A percentile compares a stretch with the other conserved stretches of the same genome.
Conservation (phyloP, 2,329 filamentous ascomycete species). For the Berkeleyomyces rouxiae region DNA sequence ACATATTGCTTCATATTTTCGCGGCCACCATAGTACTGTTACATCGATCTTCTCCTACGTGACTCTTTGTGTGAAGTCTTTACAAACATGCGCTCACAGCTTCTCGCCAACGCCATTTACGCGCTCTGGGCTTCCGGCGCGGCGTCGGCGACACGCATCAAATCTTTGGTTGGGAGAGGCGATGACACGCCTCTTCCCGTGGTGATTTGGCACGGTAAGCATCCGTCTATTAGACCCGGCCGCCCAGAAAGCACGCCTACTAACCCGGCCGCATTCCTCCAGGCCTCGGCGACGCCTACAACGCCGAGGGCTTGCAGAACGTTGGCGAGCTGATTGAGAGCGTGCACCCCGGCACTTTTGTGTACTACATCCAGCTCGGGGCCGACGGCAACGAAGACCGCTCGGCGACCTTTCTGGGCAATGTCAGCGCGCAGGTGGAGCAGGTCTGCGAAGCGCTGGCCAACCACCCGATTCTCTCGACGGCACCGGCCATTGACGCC, state of each 20-base stretch:
- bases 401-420: constrained; percentile 77
- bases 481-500: constrained; percentile 71
- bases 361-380: constrained; percentile 62
- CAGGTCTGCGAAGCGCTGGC: constrained; percentile 64
- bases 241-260: background rate
- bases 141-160: constrained; percentile 20
- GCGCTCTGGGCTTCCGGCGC: constrained; percentile 13
- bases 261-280: constrained; percentile 14
- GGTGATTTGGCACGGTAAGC: constrained; percentile 72
- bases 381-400: constrained; percentile 53
- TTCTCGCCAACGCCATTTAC: constrained; percentile 2
- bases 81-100: constrained; percentile 9
- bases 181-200: constrained; percentile 64
- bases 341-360: constrained; percentile 65
- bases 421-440: constrained; percentile 62
- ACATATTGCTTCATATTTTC: background rate
- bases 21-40: background rate
- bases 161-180: constrained; percentile 19
- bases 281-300: constrained; percentile 54
- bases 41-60: background rate
- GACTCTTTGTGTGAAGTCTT: background rate
- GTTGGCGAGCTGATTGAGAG: constrained; percentile 56
- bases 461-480: constrained; percentile 60
- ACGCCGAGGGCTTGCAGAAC: constrained; percentile 53
- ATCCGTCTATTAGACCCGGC: background rate